Percentiles rank a stretch among this genome's conserved stretches.
phyloP scores from a whole-genome alignment of 208 protist genomes.

The Wallacemonas sp. region DNA sequence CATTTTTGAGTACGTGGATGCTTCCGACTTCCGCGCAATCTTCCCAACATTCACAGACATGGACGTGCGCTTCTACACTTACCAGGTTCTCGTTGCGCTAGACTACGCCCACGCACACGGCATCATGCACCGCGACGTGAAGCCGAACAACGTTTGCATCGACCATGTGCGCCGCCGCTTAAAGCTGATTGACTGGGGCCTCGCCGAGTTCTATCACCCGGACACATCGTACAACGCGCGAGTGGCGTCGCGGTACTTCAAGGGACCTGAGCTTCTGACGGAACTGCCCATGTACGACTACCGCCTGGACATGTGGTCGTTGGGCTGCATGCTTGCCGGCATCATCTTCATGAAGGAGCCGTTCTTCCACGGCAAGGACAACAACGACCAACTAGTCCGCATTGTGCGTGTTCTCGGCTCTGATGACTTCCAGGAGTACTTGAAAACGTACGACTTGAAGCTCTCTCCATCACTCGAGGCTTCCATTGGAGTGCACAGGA shows the following conservation, averaged over 20 bases:
- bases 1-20: constrained; percentile 99
- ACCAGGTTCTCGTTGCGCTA: constrained; percentile 96
- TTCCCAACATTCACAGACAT: constrained; percentile 97
- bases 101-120: constrained; percentile 98
- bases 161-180: constrained; percentile 96
- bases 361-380: constrained; percentile 99
- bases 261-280: constrained; percentile 98
- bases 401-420: constrained; percentile 98
- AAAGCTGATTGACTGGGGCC: constrained; percentile 98
- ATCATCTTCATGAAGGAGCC: constrained; percentile 99
- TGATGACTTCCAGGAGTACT: constrained; percentile 95
- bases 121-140: constrained; percentile 99
- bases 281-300: constrained; percentile 99
- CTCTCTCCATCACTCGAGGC: constrained; percentile 92
- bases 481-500: constrained; percentile 80
- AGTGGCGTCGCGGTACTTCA: constrained; percentile 99
- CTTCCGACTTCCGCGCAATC: constrained; percentile 96
- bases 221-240: constrained; percentile 98
- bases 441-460: constrained; percentile 97
- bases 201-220: constrained; percentile 99
- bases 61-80: constrained; percentile 99
- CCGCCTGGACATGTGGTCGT: constrained; percentile 99
- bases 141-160: constrained; percentile 99
- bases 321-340: constrained; percentile 99
- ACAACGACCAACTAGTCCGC: constrained; percentile 98